Evolutionary conservation across 2,329 filamentous ascomycete genomes (phyloP), one percentile per base, ranked within the genome.

Genomic region (Seiridium cupressi): DNA sequence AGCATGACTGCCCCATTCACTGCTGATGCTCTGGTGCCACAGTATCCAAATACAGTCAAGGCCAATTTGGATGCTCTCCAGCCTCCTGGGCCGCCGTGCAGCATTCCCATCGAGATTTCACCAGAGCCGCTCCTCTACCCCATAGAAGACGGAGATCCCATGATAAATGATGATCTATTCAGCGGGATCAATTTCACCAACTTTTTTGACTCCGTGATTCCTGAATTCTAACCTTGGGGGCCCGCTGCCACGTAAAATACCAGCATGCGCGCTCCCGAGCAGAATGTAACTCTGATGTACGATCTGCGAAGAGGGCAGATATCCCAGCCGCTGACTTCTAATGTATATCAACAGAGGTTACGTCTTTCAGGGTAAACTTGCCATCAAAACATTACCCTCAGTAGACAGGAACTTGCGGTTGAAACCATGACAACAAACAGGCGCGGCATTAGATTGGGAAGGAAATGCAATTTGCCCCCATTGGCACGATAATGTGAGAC

Each of bases 241-340:
- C 13, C 8, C 11, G 8, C 18, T 26, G 18, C 18, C 18, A 26
- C 2, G 18, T 26, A 26, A 26, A 26, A 26, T 26, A 26, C 18
- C 18, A 26, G 18, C 18, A 26, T 26, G 18, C 18, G 18, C 18
- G 18, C 18, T 26, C 18, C 18, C 18, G 18, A 26, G 18, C 18
- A 26, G 18, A 26, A 26, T n/a, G 60, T 53, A 34, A 58, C 57
- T 6, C 59, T 63, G 4, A 64, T 62, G 5, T 72, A 70, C 40
- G 62, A 64, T 49, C 63, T 66, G 44, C 72, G 70, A 58, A 68
- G 66, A 26, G 18, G 18, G 2, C 18, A 26, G 18, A 26, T 26
- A 26, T 26, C 18, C 18, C 18, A 26, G 18, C 18, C 18, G 18
- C 18, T 26, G 18, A 26, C 18, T 26, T 26, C 18, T 26, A 26